Percentiles rank a stretch among this genome's conserved stretches.
Conservation (phyloP, 768 basidiomycete genomes). For the Hysterangium stoloniferum region DNA sequence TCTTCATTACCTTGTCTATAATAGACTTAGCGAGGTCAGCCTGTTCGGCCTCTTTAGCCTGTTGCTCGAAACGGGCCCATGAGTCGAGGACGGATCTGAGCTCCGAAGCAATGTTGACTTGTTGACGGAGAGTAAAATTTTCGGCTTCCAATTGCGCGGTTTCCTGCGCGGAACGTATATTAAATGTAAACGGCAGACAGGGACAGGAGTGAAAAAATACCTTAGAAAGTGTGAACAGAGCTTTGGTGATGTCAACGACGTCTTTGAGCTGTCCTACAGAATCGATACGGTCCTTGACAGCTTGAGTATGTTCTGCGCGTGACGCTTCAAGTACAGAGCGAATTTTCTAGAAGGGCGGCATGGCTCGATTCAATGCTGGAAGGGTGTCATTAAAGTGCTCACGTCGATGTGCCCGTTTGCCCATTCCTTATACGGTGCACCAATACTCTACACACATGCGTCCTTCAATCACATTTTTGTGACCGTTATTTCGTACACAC, state of each 20-base stretch:
- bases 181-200: neutral
- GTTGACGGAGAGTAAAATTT: slow-evolving; percentile 86
- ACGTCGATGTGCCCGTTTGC: slow-evolving; percentile 74
- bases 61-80: slow-evolving; percentile 97
- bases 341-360: slow-evolving; percentile 42
- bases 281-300: slow-evolving; percentile 88
- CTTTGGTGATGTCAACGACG: slow-evolving; percentile 84
- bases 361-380: neutral
- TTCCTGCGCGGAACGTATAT: slow-evolving; percentile 43
- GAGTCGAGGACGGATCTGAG: slow-evolving; percentile 92
- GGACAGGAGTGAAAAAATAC: slow-evolving; percentile 31
- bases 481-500: slow-evolving; percentile 32
- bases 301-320: slow-evolving; percentile 83
- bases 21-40: slow-evolving; percentile 81
- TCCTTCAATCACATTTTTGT: neutral
- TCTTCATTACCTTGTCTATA: slow-evolving; percentile 80
- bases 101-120: slow-evolving; percentile 78
- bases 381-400: neutral
- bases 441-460: slow-evolving; percentile 45
- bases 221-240: slow-evolving; percentile 89
- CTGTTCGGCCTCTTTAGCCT: slow-evolving; percentile 95
- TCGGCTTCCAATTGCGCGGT: slow-evolving; percentile 86
- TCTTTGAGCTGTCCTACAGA: slow-evolving; percentile 93
- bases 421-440: slow-evolving; percentile 89
- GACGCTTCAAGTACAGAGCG: slow-evolving; percentile 72